A percentile compares a stretch with the other conserved stretches of the same genome.
Evolutionary conservation across 306 rosid species (phyloP).

Genomic region (Pueraria montana): DNA sequence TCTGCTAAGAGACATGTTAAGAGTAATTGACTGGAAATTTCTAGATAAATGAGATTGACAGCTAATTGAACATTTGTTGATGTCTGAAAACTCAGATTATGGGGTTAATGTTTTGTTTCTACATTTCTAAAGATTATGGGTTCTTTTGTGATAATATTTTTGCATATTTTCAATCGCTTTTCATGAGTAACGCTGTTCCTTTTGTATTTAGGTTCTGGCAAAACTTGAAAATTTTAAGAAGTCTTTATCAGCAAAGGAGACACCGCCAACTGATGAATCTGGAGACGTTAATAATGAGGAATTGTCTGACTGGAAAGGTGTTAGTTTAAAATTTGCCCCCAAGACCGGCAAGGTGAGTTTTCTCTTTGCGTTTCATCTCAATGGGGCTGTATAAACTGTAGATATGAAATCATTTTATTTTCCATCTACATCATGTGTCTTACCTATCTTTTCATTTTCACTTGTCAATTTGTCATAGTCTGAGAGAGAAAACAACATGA

Average conservation of each 20-base stretch:
- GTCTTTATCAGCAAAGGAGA: slow-evolving; percentile 53
- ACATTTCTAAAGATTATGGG: slow-evolving; percentile 17
- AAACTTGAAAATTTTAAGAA: slow-evolving; percentile 81
- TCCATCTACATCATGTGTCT: slow-evolving; percentile 7
- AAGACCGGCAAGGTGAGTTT: slow-evolving; percentile 76
- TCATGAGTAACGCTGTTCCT: slow-evolving; percentile 3
- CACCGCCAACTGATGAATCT: slow-evolving; percentile 49
- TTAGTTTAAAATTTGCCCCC: slow-evolving; percentile 66
- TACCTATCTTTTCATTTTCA: slow-evolving; percentile 22
- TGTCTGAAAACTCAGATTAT: slow-evolving; percentile 31
- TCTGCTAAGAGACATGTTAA: slow-evolving; percentile 17
- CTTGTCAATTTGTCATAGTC: not conserved
- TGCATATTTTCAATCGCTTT: slow-evolving; percentile 27
- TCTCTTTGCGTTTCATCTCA: slow-evolving; percentile 16
- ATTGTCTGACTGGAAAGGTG: slow-evolving; percentile 79
- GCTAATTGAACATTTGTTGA: slow-evolving; percentile 8
- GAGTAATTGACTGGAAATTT: slow-evolving; percentile 12
- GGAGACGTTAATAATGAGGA: slow-evolving; percentile 55
- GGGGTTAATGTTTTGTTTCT: slow-evolving; percentile 18
- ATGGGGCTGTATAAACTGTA: not conserved
- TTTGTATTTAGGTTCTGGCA: slow-evolving; percentile 69
- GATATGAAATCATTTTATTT: slow-evolving; percentile 26
- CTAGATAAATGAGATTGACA: slow-evolving; percentile 7
- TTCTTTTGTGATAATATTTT: not conserved
- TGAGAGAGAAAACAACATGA: not conserved